Conservation (phyloP, 148 eudicot genomes). For the Chenopodium berlandieri region DNA sequence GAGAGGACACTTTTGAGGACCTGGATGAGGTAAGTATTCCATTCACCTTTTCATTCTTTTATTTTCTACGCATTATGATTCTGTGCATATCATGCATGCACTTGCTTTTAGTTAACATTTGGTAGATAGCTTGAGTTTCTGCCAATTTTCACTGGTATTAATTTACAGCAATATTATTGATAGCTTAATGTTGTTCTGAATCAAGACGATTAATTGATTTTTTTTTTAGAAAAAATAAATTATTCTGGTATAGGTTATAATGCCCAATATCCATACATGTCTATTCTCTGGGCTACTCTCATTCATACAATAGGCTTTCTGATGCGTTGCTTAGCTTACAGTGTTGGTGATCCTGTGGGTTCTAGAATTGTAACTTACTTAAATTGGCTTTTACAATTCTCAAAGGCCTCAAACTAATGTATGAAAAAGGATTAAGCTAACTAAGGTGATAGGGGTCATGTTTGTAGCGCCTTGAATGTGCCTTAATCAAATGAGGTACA, state of each 20-base stretch:
- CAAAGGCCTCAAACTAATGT: no score
- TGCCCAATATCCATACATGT: background rate
- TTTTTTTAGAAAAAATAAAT: no score
- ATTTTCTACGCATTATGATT: background rate
- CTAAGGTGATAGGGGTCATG: no score
- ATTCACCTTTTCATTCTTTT: conserved; percentile 6
- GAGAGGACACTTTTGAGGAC: conserved; percentile 91
- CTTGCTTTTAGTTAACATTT: conserved; percentile 3
- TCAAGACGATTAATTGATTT: background rate
- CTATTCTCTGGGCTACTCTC: background rate
- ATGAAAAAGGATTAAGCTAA: no score
- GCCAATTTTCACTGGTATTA: background rate
- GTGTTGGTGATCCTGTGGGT: background rate
- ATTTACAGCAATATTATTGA: background rate
- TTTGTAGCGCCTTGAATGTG: no score
- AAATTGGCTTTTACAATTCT: background rate
- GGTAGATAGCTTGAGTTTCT: background rate
- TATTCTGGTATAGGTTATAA: background rate
- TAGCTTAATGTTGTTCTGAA: background rate
- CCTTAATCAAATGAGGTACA: no score
- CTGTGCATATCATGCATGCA: conserved; percentile 2
- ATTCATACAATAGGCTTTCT: background rate
- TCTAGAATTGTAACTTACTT: background rate
- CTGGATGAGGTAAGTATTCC: conserved; percentile 75
- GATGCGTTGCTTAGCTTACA: background rate